Base-by-base conservation (phyloP, 1,284 basidiomycete species). In the Lignosus rhinocerotis region DNA sequence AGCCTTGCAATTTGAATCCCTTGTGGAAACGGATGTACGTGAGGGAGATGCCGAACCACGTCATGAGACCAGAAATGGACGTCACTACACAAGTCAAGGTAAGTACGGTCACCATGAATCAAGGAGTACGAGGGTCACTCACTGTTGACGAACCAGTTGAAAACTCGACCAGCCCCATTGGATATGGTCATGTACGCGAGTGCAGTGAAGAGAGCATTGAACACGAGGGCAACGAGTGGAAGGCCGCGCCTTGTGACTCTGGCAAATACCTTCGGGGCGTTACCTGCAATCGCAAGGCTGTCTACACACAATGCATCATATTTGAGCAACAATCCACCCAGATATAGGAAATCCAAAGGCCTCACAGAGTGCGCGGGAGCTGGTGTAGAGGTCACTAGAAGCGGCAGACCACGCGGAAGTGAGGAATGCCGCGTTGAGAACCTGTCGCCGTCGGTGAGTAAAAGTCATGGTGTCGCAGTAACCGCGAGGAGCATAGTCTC, bases 331-430 rank as follows among this genome's bases (percentile, higher is more conserved):
- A 1, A 36, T 36, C 34, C 11, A 16, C 14, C 14, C 93, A 10
- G 94, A 76, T 5, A 89, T 90, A 55, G n/a, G 36, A 39, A 14
- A 8, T 39, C 3, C 5, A 30, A 25, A 11, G 10, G 17, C 2
- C 41, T 45, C 16, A 45, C 43, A 45, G 43, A 45, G 43, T 6
- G 43, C 43, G 25, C 93, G 85, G 21, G 89, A 92, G 51, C 86
- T 86, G 0, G 90, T 91, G 75, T 93, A 96, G 55, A 96, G 73
- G 67, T 94, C 88, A 66, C 87, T 89, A n/a, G 87, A 91, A 0
- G 90, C 92, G 12, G 94, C 92, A 8, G 91, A 94, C 83, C 90
- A 92, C 1, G 94, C 93, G 3, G 92, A 91, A 30, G 88, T 92
- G 61, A 96, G 74, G 33, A 96, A 81, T 67, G 85, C 87, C 12